phyloP scores from a whole-genome alignment of 805 yeast species.

The Kluyveromyces aestuarii region DNA sequence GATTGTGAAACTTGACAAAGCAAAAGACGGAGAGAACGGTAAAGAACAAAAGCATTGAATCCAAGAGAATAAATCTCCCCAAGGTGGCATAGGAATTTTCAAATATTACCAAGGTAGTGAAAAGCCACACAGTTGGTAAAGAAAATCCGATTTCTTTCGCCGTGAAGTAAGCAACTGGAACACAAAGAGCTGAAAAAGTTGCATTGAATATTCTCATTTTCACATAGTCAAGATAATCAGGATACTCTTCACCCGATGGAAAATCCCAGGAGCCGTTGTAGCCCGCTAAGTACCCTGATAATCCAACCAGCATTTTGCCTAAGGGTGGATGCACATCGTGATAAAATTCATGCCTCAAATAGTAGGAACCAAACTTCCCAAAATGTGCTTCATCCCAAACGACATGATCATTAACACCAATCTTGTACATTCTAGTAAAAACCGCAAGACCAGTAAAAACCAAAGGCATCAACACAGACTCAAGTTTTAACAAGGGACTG shows the following conservation, averaged over 20 bases:
- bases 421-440: slow-evolving; percentile 50
- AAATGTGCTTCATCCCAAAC: slow-evolving; percentile 92
- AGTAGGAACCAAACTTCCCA: slow-evolving; percentile 78
- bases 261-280: slow-evolving; percentile 71
- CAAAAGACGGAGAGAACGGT: slow-evolving; percentile 62
- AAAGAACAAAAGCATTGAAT: slow-evolving; percentile 68
- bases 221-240: slow-evolving; percentile 49
- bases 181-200: slow-evolving; percentile 53
- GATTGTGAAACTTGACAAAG: slow-evolving; percentile 44
- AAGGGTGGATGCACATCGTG: slow-evolving; percentile 86
- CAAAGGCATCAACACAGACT: slow-evolving; percentile 35
- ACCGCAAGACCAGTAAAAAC: slow-evolving; percentile 38
- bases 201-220: slow-evolving; percentile 70
- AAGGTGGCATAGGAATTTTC: slow-evolving; percentile 64
- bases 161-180: slow-evolving; percentile 65
- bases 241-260: slow-evolving; percentile 56
- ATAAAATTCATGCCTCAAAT: slow-evolving; percentile 68
- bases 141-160: slow-evolving; percentile 49
- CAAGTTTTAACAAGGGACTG: slow-evolving; percentile 14
- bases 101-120: slow-evolving; percentile 52
- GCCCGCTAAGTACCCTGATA: slow-evolving; percentile 76
- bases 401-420: slow-evolving; percentile 48
- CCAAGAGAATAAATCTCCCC: slow-evolving; percentile 66
- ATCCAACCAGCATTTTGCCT: slow-evolving; percentile 72
- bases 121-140: slow-evolving; percentile 45